A percentile compares a stretch with the other conserved stretches of the same genome.
These are phyloP conservation scores for Pichia ethanolica DNA, from an alignment of 805 yeast genomes.

Conservation along the genomic window DNA sequence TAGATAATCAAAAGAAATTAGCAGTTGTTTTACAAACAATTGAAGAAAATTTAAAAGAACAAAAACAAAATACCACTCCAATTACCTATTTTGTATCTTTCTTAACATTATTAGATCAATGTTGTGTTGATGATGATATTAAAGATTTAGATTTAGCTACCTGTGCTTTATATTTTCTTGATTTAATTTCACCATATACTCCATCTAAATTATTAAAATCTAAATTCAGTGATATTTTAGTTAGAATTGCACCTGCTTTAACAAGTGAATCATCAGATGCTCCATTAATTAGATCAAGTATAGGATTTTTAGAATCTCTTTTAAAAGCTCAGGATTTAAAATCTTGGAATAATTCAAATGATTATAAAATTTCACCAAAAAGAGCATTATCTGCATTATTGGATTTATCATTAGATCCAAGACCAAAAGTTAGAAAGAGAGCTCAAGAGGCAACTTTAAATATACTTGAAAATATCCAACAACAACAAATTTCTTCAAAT, in stretches of 20 bases:
- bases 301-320: conserved; percentile 78
- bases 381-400: conserved; percentile 75
- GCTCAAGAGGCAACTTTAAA: conserved; percentile 81
- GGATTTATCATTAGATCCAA: conserved; percentile 72
- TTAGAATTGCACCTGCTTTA: conserved; percentile 75
- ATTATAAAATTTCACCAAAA: conserved; percentile 55
- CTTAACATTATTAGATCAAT: conserved; percentile 71
- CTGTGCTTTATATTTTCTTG: conserved; percentile 73
- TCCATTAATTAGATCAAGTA: conserved; percentile 71
- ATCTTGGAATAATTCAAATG: conserved; percentile 61
- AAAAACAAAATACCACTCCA: conserved; percentile 53
- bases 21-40: conserved; percentile 82
- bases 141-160: conserved; percentile 60
- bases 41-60: conserved; percentile 77
- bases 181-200: conserved; percentile 66
- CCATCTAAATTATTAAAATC: conserved; percentile 62
- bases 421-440: conserved; percentile 94
- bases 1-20: conserved; percentile 78
- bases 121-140: conserved; percentile 45
- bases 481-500: conserved; percentile 60
- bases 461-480: conserved; percentile 41
- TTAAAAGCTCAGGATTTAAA: conserved; percentile 72
- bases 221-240: conserved; percentile 69
- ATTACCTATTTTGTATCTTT: conserved; percentile 83
- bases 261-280: conserved; percentile 66